Evolutionary conservation across 768 basidiomycete species (phyloP).

Genomic region (Exidia glandulosa): DNA sequence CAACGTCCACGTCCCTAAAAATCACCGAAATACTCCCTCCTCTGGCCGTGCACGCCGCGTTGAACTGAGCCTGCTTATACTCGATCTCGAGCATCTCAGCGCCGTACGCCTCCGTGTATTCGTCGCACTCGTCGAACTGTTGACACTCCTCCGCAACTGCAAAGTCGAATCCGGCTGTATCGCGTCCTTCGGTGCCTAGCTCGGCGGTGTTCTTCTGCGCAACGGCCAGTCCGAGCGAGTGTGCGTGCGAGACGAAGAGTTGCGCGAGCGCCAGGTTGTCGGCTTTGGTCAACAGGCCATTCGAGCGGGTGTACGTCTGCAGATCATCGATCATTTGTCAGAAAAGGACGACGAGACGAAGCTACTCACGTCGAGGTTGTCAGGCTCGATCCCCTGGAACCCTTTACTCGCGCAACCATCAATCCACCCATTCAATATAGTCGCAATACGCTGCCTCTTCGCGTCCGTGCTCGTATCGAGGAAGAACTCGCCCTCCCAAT

Average conservation of each 20-base stretch:
- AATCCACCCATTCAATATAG: not conserved
- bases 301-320: not conserved
- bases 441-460: not conserved
- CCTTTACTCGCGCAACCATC: not conserved
- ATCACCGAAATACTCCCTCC: not conserved
- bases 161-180: not conserved
- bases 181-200: not conserved
- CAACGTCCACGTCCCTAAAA: not conserved
- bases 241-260: not conserved
- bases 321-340: not conserved
- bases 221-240: not conserved
- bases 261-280: not conserved
- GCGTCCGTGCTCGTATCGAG: not conserved
- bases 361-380: not conserved
- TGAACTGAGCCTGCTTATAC: not conserved
- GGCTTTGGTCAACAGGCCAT: not conserved
- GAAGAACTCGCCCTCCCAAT: not conserved
- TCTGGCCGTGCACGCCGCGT: not conserved
- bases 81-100: not conserved
- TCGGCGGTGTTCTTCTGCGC: not conserved
- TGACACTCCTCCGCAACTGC: not conserved
- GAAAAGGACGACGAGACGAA: not conserved
- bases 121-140: not conserved
- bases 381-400: not conserved
- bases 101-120: not conserved